Percentiles rank a stretch among this genome's conserved stretches.
These are phyloP conservation scores for Bipolaris sorokiniana DNA, from an alignment of 2,329 filamentous ascomycete species.

Conservation along the genomic window DNA sequence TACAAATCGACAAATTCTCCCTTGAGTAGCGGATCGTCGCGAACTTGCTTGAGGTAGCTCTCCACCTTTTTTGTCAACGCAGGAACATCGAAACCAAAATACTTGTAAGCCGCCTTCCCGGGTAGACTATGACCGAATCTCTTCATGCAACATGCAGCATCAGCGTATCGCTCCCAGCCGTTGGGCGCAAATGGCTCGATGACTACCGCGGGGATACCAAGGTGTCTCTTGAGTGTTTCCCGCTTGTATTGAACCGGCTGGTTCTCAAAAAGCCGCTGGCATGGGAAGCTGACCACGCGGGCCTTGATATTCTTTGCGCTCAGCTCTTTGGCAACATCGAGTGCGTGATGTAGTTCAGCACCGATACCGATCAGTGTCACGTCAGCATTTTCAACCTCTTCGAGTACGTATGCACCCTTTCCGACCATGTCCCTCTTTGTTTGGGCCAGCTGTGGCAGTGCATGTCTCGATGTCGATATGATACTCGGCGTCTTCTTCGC, in stretches of 20 bases:
- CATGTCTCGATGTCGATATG: conserved; percentile 56
- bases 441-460: conserved; percentile 48
- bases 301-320: conserved; percentile 51
- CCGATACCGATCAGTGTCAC: conserved; percentile 53
- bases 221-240: conserved; percentile 52
- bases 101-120: conserved; percentile 61
- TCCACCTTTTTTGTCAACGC: conserved; percentile 53
- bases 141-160: conserved; percentile 61
- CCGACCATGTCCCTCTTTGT: conserved; percentile 50
- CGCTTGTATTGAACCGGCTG: conserved; percentile 56
- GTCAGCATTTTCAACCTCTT: conserved; percentile 49
- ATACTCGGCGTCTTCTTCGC: conserved; percentile 52
- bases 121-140: conserved; percentile 64
- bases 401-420: conserved; percentile 57
- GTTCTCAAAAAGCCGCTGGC: conserved; percentile 57
- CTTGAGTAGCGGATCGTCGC: conserved; percentile 43
- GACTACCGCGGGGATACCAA: conserved; percentile 57
- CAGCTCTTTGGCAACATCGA: conserved; percentile 52
- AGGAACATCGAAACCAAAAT: conserved; percentile 55
- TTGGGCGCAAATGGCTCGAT: conserved; percentile 66
- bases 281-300: conserved; percentile 59
- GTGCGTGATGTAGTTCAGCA: conserved; percentile 57
- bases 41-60: conserved; percentile 46
- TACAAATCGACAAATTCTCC: conserved; percentile 44
- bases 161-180: conserved; percentile 67